A percentile compares a stretch with the other conserved stretches of the same genome.
These are phyloP conservation scores for Microstegium vimineum DNA, from an alignment of 176 grass and related monocot species.

Conservation along the genomic window DNA sequence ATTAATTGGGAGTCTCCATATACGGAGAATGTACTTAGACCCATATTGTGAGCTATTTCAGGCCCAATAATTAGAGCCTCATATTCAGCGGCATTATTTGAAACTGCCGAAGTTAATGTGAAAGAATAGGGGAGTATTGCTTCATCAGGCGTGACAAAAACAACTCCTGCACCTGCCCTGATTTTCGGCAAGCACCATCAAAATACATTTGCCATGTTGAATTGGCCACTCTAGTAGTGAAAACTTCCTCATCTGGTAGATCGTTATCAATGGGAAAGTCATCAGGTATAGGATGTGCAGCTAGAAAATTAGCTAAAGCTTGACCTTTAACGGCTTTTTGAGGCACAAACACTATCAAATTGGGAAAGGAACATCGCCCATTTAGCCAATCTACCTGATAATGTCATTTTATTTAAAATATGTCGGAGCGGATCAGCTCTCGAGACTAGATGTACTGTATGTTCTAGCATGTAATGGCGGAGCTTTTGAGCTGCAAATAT, in stretches of 20 bases:
- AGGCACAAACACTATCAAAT: neutral
- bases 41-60: neutral
- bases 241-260: no score
- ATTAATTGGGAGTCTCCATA: neutral
- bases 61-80: neutral
- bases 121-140: neutral
- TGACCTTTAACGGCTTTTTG: no score
- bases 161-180: neutral
- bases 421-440: neutral
- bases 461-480: no score
- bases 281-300: no score
- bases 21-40: neutral
- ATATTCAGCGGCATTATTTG: no score
- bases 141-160: neutral
- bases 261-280: no score
- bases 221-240: no score
- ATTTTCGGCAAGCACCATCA: neutral
- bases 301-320: no score
- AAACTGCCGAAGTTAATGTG: neutral
- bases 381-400: neutral
- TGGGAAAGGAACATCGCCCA: neutral
- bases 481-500: no score
- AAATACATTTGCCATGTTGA: no score
- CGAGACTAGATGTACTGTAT: neutral
- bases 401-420: neutral